Evolutionary conservation across 805 yeast species (phyloP).

Genomic region (Kockiozyma suomiensis): DNA sequence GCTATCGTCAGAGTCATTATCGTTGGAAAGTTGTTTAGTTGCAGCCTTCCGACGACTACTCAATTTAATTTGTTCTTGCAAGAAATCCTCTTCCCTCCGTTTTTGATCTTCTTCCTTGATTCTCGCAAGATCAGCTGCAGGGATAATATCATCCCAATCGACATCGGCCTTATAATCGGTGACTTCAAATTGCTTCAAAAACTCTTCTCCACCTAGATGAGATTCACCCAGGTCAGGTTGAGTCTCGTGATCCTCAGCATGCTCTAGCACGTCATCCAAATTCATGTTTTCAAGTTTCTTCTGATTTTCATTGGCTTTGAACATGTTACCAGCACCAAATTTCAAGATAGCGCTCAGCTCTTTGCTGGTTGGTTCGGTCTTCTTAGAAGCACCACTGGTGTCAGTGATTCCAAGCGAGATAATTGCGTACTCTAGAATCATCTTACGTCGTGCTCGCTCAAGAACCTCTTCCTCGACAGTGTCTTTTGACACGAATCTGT

Average conservation of each 20-base stretch:
- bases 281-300: constrained; percentile 93
- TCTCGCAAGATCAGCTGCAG: constrained; percentile 85
- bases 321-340: constrained; percentile 99
- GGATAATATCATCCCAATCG: constrained; percentile 99
- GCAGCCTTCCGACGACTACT: constrained; percentile 70
- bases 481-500: constrained; percentile 95
- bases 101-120: constrained; percentile 90
- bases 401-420: constrained; percentile 95
- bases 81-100: constrained; percentile 79
- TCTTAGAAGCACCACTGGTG: constrained; percentile 52
- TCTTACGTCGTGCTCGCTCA: constrained; percentile 95
- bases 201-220: constrained; percentile 98
- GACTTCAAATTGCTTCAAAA: constrained; percentile 93
- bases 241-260: constrained; percentile 96
- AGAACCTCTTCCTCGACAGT: constrained; percentile 97
- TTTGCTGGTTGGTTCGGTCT: constrained; percentile 77
- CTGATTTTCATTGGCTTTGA: constrained; percentile 91
- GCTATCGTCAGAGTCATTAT: constrained; percentile 47
- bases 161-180: constrained; percentile 94
- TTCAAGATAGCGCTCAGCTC: constrained; percentile 91
- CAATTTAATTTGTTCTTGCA: constrained; percentile 88
- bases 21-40: constrained; percentile 40
- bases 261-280: constrained; percentile 91
- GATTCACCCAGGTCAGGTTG: constrained; percentile 96
- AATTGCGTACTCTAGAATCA: constrained; percentile 97